These are phyloP conservation scores for Solanum aculeatissimum DNA, from an alignment of 305 asterid species.

Conservation along the genomic window DNA sequence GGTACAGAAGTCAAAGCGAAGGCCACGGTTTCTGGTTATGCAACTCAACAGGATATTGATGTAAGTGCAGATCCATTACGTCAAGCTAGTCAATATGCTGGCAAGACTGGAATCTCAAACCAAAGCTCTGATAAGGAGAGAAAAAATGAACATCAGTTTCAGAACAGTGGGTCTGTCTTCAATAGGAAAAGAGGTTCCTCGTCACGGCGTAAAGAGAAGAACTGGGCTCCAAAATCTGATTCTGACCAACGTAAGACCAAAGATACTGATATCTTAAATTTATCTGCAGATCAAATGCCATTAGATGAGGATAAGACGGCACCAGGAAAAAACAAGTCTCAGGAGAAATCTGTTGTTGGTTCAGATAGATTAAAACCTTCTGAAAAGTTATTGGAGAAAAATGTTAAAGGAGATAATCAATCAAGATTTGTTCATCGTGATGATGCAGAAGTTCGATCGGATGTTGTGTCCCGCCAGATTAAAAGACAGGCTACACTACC, in stretches of 20 bases:
- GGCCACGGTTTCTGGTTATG: constrained; percentile 4
- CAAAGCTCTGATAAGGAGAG: constrained; percentile 10
- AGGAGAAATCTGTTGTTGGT: constrained; percentile 7
- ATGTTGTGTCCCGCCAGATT: constrained; percentile 24
- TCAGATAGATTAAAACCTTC: constrained; percentile 35
- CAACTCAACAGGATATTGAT: constrained; percentile 3
- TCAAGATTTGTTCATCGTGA: constrained; percentile 26
- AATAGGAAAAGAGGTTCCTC: constrained; percentile 11
- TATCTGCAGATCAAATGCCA: not conserved
- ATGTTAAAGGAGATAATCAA: constrained; percentile 34
- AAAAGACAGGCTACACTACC: constrained; percentile 30
- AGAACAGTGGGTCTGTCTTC: constrained; percentile 2
- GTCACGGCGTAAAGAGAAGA: constrained; percentile 16
- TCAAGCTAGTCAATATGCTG: constrained; percentile 8
- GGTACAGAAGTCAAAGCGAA: constrained; percentile 7
- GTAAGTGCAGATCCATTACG: not conserved
- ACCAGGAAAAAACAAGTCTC: constrained; percentile 16
- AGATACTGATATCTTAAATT: not conserved
- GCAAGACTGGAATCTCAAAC: constrained; percentile 9
- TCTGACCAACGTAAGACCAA: not conserved
- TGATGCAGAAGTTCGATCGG: constrained; percentile 20
- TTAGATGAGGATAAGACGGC: constrained; percentile 5
- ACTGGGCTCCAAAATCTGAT: constrained; percentile 10
- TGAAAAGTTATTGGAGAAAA: constrained; percentile 34
- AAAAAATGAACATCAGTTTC: constrained; percentile 5